These are phyloP conservation scores for Alternaria panax DNA, from an alignment of 2,329 filamentous ascomycete genomes.

Conservation along the genomic window DNA sequence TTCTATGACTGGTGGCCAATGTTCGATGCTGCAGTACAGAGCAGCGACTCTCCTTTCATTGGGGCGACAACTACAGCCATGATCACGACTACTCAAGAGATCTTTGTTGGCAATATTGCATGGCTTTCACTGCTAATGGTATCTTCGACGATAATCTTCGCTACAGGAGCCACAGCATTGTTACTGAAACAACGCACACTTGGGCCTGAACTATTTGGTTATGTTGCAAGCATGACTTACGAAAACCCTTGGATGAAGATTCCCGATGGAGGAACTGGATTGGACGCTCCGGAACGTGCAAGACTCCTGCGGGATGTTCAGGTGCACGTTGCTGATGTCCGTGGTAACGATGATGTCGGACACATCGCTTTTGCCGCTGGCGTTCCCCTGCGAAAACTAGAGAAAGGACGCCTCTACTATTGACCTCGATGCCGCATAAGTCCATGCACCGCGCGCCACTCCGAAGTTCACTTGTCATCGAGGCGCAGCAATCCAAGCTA, in stretches of 20 bases:
- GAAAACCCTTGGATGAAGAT: slow-evolving; percentile 44
- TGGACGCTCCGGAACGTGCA: slow-evolving; percentile 46
- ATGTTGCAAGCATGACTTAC: slow-evolving; percentile 49
- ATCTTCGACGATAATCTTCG: slow-evolving; percentile 26
- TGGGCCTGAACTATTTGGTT: slow-evolving; percentile 47
- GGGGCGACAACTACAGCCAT: slow-evolving; percentile 36
- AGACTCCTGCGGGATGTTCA: slow-evolving; percentile 43
- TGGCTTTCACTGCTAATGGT: slow-evolving; percentile 40
- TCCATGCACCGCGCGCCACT: not conserved
- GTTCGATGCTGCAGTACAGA: slow-evolving; percentile 8
- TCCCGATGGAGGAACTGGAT: slow-evolving; percentile 36
- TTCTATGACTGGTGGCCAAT: slow-evolving; percentile 28
- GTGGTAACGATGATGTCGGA: slow-evolving; percentile 37
- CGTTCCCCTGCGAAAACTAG: slow-evolving; percentile 35
- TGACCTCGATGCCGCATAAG: slow-evolving; percentile 17
- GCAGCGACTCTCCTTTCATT: slow-evolving; percentile 28
- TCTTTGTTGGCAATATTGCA: slow-evolving; percentile 38
- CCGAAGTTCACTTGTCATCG: not conserved
- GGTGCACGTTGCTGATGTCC: slow-evolving; percentile 43
- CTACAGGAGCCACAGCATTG: slow-evolving; percentile 26
- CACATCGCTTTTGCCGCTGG: slow-evolving; percentile 49
- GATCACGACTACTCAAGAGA: slow-evolving; percentile 13
- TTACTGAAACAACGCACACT: slow-evolving; percentile 38
- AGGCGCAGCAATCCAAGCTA: not conserved
- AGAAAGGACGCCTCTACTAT: slow-evolving; percentile 37